phyloP scores from a whole-genome alignment of 2,329 filamentous ascomycete genomes.

The Monosporascus sp. region DNA sequence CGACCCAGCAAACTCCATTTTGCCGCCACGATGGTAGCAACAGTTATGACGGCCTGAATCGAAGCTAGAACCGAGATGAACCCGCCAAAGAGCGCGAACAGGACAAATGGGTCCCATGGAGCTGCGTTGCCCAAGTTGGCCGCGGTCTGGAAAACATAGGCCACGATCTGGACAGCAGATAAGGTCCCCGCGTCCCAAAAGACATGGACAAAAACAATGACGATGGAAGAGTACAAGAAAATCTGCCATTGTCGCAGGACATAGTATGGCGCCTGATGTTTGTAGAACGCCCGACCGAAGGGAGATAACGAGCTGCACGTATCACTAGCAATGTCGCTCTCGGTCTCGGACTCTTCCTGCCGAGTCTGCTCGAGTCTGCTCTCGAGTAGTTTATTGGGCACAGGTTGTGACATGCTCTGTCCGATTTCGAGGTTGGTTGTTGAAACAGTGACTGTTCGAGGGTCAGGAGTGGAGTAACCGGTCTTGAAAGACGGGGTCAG shows the following conservation, averaged over 20 bases:
- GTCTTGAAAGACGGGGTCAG: not conserved
- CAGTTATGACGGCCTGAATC: constrained; percentile 36
- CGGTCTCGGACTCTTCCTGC: constrained; percentile 12
- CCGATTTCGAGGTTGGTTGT: not conserved
- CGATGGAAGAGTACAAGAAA: constrained; percentile 43
- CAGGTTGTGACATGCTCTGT: not conserved
- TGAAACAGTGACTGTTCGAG: not conserved
- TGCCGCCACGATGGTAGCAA: constrained; percentile 36
- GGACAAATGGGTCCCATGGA: constrained; percentile 26
- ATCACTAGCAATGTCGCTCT: constrained; percentile 17
- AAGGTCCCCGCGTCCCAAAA: constrained; percentile 48
- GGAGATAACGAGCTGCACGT: constrained; percentile 21
- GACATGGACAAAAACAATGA: constrained; percentile 39
- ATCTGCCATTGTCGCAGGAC: constrained; percentile 44
- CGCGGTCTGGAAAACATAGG: not conserved
- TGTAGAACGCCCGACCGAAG: constrained; percentile 53
- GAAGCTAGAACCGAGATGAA: constrained; percentile 38
- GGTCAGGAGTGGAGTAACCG: not conserved
- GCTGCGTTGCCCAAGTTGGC: constrained; percentile 16
- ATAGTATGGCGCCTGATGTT: constrained; percentile 42
- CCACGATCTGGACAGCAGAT: constrained; percentile 40
- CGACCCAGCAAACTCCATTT: constrained; percentile 51
- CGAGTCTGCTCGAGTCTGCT: not conserved
- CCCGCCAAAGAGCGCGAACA: constrained; percentile 36
- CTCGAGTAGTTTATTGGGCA: not conserved